Percentiles rank a stretch among this genome's conserved stretches.
Conservation (phyloP, 2,329 filamentous ascomycete species). For the Nemania sp. region DNA sequence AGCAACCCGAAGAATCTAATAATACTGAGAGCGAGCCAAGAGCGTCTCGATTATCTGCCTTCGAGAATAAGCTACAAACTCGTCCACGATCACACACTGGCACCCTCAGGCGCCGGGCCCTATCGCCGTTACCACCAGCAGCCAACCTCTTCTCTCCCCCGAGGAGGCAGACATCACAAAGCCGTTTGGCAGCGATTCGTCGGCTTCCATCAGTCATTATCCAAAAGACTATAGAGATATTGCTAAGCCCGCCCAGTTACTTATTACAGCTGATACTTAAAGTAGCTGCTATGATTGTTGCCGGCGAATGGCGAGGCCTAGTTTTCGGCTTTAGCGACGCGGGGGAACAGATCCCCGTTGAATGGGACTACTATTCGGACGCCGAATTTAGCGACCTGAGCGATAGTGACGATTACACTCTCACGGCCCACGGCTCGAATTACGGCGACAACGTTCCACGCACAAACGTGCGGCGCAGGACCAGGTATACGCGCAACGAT, state of each 20-base stretch:
- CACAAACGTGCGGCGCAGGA: constrained; percentile 21
- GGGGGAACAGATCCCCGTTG: constrained; percentile 66
- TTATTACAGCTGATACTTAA: constrained; percentile 83
- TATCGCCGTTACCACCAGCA: constrained; percentile 76
- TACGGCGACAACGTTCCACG: constrained; percentile 38
- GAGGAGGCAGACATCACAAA: constrained; percentile 53
- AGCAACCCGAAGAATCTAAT: constrained; percentile 1
- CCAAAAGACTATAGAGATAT: constrained; percentile 79
- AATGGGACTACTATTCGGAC: constrained; percentile 73
- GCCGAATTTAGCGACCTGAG: constrained; percentile 66
- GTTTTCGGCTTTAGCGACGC: constrained; percentile 66
- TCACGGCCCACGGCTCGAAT: constrained; percentile 40
- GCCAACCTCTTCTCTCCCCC: constrained; percentile 73
- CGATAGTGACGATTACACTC: constrained; percentile 61
- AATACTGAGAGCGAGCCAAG: neutral
- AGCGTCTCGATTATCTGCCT: constrained; percentile 44
- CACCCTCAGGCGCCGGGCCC: constrained; percentile 64
- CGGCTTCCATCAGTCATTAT: constrained; percentile 74
- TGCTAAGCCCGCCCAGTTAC: constrained; percentile 83
- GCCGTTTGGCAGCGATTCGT: constrained; percentile 59
- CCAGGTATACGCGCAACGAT: constrained; percentile 31
- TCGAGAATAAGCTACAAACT: constrained; percentile 56
- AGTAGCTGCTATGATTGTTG: constrained; percentile 80
- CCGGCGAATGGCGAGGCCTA: constrained; percentile 71
- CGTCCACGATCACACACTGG: constrained; percentile 67